Evolutionary conservation across 352 stramenopile genomes (phyloP).

Genomic region (Globisporangium rhizosaccharum): DNA sequence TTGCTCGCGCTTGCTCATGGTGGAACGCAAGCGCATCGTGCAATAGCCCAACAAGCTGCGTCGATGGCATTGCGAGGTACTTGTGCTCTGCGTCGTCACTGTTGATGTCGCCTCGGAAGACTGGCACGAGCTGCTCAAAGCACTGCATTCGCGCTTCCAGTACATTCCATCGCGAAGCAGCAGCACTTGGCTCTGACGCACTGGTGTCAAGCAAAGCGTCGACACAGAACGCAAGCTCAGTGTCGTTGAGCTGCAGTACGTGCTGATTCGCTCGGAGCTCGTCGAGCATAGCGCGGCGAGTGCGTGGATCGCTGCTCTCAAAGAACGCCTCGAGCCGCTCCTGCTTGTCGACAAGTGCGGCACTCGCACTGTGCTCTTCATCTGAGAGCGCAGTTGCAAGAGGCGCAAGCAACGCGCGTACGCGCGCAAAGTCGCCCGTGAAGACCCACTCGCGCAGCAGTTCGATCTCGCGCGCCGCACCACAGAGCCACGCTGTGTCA

Average conservation of each 20-base stretch:
- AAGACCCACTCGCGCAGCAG: conserved; percentile 56
- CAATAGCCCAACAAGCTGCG: conserved; percentile 36
- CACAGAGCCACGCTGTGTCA: conserved; percentile 54
- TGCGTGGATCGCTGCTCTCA: not conserved
- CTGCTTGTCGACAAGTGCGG: conserved; percentile 30
- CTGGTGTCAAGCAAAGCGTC: not conserved
- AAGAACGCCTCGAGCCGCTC: conserved; percentile 28
- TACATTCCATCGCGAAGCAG: conserved; percentile 13
- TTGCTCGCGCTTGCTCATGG: conserved; percentile 2
- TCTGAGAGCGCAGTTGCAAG: conserved; percentile 17
- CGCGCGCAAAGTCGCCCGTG: conserved; percentile 30
- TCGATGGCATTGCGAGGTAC: conserved; percentile 32
- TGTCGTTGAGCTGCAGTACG: conserved; percentile 2
- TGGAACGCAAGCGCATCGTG: conserved; percentile 31
- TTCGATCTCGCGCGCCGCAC: conserved; percentile 32
- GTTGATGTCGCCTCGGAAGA: conserved; percentile 37
- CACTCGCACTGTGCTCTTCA: conserved; percentile 13
- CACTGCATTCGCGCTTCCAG: conserved; percentile 34
- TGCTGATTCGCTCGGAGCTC: conserved; percentile 4
- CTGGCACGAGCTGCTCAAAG: conserved; percentile 35
- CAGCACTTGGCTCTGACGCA: no score
- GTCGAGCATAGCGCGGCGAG: conserved; percentile 9
- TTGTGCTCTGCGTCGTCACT: conserved; percentile 36
- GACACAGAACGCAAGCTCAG: conserved; percentile 13
- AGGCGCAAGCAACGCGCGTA: conserved; percentile 33